Evolutionary conservation across 306 rosid genomes (phyloP).

Genomic region (Nissolia schottii): DNA sequence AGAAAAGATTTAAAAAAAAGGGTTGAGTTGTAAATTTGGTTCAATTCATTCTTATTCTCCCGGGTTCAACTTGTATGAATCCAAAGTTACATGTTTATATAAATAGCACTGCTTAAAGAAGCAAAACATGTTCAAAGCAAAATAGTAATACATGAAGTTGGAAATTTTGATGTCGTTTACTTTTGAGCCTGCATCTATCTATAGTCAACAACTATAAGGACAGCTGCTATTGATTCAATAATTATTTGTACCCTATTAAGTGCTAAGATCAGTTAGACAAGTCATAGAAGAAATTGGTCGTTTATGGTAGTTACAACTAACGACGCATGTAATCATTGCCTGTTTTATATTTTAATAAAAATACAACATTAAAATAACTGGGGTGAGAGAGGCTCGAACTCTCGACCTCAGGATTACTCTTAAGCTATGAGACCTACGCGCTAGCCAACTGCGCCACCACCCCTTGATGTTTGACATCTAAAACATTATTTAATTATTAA

Average conservation of each 20-base stretch:
- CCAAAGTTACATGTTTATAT: constrained; percentile 25
- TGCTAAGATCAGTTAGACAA: neutral
- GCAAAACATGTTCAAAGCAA: constrained; percentile 18
- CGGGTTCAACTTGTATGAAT: constrained; percentile 27
- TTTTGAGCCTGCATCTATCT: neutral
- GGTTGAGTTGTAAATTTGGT: constrained; percentile 35
- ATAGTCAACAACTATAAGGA: neutral
- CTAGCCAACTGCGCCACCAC: constrained; percentile 86
- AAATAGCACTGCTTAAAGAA: constrained; percentile 18
- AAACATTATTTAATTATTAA: no score
- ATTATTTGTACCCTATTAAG: neutral
- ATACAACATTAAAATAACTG: neutral
- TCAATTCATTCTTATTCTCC: constrained; percentile 11
- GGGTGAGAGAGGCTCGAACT: constrained; percentile 78
- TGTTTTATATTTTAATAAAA: no score
- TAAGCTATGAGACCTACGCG: constrained; percentile 74
- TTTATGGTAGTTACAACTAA: neutral
- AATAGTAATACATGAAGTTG: constrained; percentile 16
- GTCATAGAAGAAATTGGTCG: neutral
- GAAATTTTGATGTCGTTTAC: neutral
- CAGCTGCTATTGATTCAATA: neutral
- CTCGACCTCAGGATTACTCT: constrained; percentile 70
- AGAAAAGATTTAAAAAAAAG: constrained; percentile 19
- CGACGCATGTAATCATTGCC: neutral
- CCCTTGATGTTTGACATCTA: neutral